phyloP scores from a whole-genome alignment of 495 filamentous ascomycete species.

The Melanomma pulvis-pyrius region DNA sequence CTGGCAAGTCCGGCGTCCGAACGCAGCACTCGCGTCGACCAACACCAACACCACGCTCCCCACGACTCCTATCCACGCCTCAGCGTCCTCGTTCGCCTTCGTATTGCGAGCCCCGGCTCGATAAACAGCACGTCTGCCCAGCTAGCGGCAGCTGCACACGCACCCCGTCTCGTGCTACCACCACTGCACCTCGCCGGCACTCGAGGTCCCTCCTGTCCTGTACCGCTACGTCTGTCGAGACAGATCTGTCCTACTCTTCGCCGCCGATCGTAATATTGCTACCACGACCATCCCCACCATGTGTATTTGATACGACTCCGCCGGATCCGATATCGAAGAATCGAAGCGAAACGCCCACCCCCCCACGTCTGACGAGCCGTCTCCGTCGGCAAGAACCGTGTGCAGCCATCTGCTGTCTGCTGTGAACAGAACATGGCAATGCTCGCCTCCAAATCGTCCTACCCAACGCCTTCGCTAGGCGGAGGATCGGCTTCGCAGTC shows the following conservation, averaged over 20 bases:
- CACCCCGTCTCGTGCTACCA: slow-evolving; percentile 9
- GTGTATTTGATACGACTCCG: slow-evolving; percentile 12
- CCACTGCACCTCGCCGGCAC: slow-evolving; percentile 9
- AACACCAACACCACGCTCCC: neutral
- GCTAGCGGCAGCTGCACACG: slow-evolving; percentile 3
- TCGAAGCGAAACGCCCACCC: neutral
- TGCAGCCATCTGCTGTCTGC: neutral
- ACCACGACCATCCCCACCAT: slow-evolving; percentile 10
- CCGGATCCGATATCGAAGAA: neutral
- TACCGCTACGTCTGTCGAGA: neutral
- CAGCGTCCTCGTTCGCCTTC: neutral
- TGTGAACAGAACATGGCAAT: slow-evolving; percentile 63
- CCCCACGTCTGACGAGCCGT: neutral
- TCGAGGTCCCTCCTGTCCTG: slow-evolving; percentile 1
- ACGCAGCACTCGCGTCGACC: neutral
- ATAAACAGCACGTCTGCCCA: neutral
- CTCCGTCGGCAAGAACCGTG: neutral
- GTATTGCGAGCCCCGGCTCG: slow-evolving; percentile 10
- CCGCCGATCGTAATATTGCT: neutral
- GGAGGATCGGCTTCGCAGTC: slow-evolving; percentile 56
- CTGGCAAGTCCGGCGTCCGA: neutral
- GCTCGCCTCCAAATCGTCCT: slow-evolving; percentile 83
- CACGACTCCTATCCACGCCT: neutral
- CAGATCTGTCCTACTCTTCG: neutral
- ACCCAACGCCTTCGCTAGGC: slow-evolving; percentile 62